Base-by-base conservation (phyloP, 2,329 filamentous ascomycete species). In the Exophiala alcalophila region DNA sequence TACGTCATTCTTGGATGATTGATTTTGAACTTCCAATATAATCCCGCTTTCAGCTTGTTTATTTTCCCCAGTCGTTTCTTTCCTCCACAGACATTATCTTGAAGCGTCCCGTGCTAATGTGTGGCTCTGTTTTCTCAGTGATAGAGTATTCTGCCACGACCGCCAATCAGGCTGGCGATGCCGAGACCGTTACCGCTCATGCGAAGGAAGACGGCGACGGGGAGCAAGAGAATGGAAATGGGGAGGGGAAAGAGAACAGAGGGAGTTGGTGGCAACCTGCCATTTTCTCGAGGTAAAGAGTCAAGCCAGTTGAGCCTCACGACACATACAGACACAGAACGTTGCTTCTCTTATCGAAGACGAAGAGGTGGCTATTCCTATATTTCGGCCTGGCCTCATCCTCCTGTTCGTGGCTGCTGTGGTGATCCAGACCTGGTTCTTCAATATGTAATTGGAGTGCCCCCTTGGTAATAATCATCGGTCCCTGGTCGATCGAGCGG, bases 241-340 rank as follows among this genome's bases (percentile, higher is more conserved):
- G 5, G 16, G 26, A 40, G 18, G 14, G 34, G 25, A 12, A 43
- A 16, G 42, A 37, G 16, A 37, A 34, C 35, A 33, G 23, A 20
- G 48, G 44, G 27, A 52, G 44, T 35, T 55, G 53, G 53, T 55
- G 53, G 53, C 49, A 55, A 24, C 53, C 53, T 2, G 53, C 53
- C n/a, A 39, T 55, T 20, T 55, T 55, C 35, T 50, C 32, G 15
- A 37, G 31, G 37, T 38, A n/a, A n/a, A n/a, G n/a, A n/a, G n/a
- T n/a, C n/a, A n/a, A n/a, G n/a, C n/a, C n/a, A n/a, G n/a, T n/a
- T n/a, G n/a, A n/a, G n/a, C n/a, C n/a, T n/a, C n/a, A n/a, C n/a
- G n/a, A n/a, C n/a, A n/a, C n/a, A n/a, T n/a, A n/a, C n/a, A n/a
- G n/a, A n/a, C n/a, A n/a, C n/a, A n/a, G n/a, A n/a, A n/a, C n/a